phyloP scores from a whole-genome alignment of 2,329 filamentous ascomycete genomes.

The Microdochium paspali region DNA sequence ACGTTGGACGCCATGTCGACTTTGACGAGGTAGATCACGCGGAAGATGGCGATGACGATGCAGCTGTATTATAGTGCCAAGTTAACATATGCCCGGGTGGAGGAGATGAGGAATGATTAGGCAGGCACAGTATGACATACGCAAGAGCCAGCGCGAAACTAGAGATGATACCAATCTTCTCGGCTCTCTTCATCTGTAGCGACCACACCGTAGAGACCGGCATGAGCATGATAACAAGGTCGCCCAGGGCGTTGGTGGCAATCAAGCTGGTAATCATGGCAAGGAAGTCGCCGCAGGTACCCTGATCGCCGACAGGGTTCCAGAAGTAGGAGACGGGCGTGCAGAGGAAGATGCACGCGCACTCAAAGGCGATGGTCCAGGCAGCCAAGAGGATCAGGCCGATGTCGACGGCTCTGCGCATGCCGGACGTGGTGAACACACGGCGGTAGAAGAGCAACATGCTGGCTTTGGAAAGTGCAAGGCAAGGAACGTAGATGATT shows the following conservation, averaged over 20 bases:
- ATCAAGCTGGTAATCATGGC: conserved; percentile 26
- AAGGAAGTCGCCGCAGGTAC: conserved; percentile 22
- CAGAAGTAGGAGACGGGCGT: conserved; percentile 14
- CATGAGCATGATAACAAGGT: conserved; percentile 25
- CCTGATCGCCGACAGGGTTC: conserved; percentile 5
- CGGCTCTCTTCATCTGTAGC: conserved; percentile 22
- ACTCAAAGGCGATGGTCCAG: conserved; percentile 16
- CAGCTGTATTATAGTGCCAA: conserved; percentile 15
- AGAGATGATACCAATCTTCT: conserved; percentile 26
- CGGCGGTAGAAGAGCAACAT: conserved; percentile 12
- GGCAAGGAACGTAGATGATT: conserved; percentile 9
- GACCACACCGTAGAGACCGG: conserved; percentile 27
- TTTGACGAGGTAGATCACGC: conserved; percentile 24
- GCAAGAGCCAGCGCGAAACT: conserved; percentile 25
- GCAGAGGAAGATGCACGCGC: conserved; percentile 19
- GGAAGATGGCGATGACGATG: conserved; percentile 26
- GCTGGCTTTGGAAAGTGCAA: conserved; percentile 9
- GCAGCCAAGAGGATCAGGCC: conserved; percentile 12
- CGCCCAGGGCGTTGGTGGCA: conserved; percentile 25
- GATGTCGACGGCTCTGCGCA: conserved; percentile 11
- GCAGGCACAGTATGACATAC: conserved; percentile 19
- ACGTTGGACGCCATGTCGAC: conserved; percentile 25
- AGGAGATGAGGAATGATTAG: background rate
- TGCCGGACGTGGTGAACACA: conserved; percentile 6
- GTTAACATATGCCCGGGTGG: background rate